Evolutionary conservation across 2,329 filamentous ascomycete genomes (phyloP).

Genomic region (Rutstroemia sp.): DNA sequence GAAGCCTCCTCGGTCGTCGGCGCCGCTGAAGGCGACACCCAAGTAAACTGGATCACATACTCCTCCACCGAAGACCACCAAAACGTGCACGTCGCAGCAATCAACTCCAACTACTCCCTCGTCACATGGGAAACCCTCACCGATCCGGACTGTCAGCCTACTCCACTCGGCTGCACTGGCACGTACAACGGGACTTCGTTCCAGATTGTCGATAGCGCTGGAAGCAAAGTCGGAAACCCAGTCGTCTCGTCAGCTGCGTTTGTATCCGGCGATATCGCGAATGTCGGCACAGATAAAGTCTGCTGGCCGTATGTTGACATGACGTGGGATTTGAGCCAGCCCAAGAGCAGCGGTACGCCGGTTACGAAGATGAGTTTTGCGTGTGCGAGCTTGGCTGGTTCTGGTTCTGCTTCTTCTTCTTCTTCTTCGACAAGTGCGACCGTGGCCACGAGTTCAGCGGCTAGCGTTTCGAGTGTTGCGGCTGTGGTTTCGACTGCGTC

Average conservation of each 20-base stretch:
- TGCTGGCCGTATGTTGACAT: conserved; percentile 56
- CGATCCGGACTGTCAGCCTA: conserved; percentile 44
- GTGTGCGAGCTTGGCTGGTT: conserved; percentile 28
- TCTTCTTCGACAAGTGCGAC: neutral
- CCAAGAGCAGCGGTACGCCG: conserved; percentile 19
- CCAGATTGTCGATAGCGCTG: conserved; percentile 46
- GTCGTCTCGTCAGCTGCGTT: conserved; percentile 45
- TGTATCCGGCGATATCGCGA: conserved; percentile 55
- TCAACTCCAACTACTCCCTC: conserved; percentile 44
- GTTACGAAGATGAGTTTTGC: conserved; percentile 44
- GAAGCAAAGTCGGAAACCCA: conserved; percentile 43
- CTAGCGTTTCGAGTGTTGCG: neutral
- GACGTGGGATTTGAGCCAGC: conserved; percentile 39
- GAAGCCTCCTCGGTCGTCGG: conserved; percentile 49
- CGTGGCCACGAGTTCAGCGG: neutral
- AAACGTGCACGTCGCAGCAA: conserved; percentile 51
- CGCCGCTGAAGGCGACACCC: conserved; percentile 44
- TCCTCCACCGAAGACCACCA: conserved; percentile 44
- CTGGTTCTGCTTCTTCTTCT: neutral
- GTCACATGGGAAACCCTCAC: conserved; percentile 56
- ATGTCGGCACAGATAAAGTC: conserved; percentile 43
- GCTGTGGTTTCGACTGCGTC: neutral
- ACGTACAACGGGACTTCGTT: conserved; percentile 51
- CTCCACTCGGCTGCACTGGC: conserved; percentile 54
- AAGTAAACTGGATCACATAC: conserved; percentile 52